Evolutionary conservation across 2,329 filamentous ascomycete genomes (phyloP), one percentile per base, ranked within the genome.

Genomic region (Fusarium setosum): DNA sequence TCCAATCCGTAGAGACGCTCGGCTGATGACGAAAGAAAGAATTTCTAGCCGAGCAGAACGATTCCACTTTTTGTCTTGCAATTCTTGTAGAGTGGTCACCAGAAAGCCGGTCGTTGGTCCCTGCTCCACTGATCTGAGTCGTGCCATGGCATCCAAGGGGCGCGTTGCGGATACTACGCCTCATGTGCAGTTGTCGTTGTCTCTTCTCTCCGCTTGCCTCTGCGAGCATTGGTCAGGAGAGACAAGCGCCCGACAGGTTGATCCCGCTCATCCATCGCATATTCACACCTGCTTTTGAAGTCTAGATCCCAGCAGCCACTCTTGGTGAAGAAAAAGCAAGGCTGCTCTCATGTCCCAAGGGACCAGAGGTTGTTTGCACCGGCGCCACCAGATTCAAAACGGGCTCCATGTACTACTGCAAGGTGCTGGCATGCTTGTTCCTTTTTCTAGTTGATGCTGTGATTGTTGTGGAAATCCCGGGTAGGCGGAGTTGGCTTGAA

Each of bases 151-250:
- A 26, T 54, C 50, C n/a, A 57, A 57, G 48, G 51, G 38, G 59
- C 37, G 56, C 51, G 56, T 65, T 67, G 52, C 60, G 50, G 52
- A 67, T 67, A 64, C 51, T 60, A 26, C 55, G 41, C 63, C 49
- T 60, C 41, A 54, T 41, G 60, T 49, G 56, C 60, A 50, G 40
- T 37, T 67, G 40, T 44, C 54, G 61, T 70, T 70, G 48, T 61
- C 66, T 64, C 68, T 71, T 71, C 61, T 47, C 68, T 68, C 68
- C 38, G 63, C 56, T 42, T 64, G 45, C 26, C 40, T 59, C 54
- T 55, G 47, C 56, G 50, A 49, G 31, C 45, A 52, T 47, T 51
- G 32, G 42, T 15, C 40, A 37, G 38, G 53, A 59, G 23, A 20
- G 52, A 45, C 58, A 48, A 37, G 21, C 23, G 21, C 41, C 41